These are phyloP conservation scores for Aspergillus terreus DNA, from an alignment of 2,329 filamentous ascomycete species.

Conservation along the genomic window DNA sequence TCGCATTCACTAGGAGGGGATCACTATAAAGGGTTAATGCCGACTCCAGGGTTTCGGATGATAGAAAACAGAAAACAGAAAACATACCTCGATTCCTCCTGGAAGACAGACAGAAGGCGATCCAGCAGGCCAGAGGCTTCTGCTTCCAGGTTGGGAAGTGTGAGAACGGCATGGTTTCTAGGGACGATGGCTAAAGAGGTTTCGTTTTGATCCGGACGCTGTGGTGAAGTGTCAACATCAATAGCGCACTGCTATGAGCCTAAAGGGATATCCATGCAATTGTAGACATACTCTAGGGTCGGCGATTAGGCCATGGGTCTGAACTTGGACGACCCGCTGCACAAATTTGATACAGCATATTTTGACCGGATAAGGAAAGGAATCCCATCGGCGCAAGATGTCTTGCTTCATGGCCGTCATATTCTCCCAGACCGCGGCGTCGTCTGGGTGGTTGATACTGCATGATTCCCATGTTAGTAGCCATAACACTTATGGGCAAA, in stretches of 20 bases:
- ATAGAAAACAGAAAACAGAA: neutral
- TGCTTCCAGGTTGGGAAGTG: slow-evolving; percentile 78
- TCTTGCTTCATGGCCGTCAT: slow-evolving; percentile 86
- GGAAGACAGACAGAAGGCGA: slow-evolving; percentile 76
- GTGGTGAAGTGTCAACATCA: slow-evolving; percentile 10
- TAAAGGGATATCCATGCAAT: neutral
- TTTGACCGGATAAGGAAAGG: slow-evolving; percentile 68
- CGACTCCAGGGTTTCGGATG: neutral
- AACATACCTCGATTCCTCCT: slow-evolving; percentile 74
- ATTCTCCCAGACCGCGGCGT: slow-evolving; percentile 77
- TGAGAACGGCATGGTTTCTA: slow-evolving; percentile 74
- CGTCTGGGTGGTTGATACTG: slow-evolving; percentile 83
- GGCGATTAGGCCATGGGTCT: slow-evolving; percentile 76
- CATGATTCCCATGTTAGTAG: slow-evolving; percentile 27
- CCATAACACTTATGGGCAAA: slow-evolving; percentile 1
- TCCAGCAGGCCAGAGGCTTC: slow-evolving; percentile 90
- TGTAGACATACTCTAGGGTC: slow-evolving; percentile 70
- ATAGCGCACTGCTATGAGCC: neutral
- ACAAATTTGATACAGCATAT: slow-evolving; percentile 98
- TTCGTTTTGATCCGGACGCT: slow-evolving; percentile 73
- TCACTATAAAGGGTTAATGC: slow-evolving; percentile 55
- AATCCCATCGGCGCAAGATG: slow-evolving; percentile 86
- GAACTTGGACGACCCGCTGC: slow-evolving; percentile 85
- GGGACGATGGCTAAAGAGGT: slow-evolving; percentile 84
- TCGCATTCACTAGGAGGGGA: slow-evolving; percentile 82